Conservation (phyloP, 1,284 basidiomycete genomes). For the Rhodotorula glutinis region DNA sequence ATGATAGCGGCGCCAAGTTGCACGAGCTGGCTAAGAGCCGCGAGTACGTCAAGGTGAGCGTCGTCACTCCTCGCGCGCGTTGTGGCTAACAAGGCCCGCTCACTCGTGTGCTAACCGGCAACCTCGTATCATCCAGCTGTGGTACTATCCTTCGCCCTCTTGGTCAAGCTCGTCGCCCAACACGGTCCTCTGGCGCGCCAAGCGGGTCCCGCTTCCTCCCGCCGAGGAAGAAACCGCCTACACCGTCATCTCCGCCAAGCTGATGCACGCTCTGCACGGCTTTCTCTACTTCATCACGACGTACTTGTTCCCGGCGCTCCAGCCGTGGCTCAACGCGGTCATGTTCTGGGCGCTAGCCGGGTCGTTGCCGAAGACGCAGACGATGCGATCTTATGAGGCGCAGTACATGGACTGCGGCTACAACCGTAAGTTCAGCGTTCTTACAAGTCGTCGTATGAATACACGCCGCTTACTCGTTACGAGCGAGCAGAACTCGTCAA, state of each 20-base stretch:
- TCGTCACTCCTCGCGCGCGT: no score
- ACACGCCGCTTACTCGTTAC: not conserved
- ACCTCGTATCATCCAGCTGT: no score
- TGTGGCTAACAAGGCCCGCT: no score
- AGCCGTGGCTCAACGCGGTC: not conserved
- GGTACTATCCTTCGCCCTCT: slow-evolving; percentile 7
- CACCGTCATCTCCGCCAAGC: not conserved
- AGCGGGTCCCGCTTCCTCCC: not conserved
- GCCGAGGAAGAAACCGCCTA: not conserved
- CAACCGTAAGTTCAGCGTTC: slow-evolving; percentile 4
- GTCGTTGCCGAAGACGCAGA: not conserved
- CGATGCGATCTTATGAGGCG: slow-evolving; percentile 5
- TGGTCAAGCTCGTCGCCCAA: not conserved
- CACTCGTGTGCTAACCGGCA: no score
- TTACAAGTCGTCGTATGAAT: no score
- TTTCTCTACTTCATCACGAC: slow-evolving; percentile 1
- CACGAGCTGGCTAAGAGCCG: slow-evolving; percentile 3
- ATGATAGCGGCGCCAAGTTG: not conserved
- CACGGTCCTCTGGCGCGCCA: slow-evolving; percentile 13
- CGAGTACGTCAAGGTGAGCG: slow-evolving; percentile 17
- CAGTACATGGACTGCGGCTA: slow-evolving; percentile 11
- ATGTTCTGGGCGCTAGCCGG: slow-evolving; percentile 1
- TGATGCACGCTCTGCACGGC: slow-evolving; percentile 3
- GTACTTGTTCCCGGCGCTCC: slow-evolving; percentile 1
- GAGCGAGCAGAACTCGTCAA: slow-evolving; percentile 10